phyloP scores from a whole-genome alignment of 768 basidiomycete species.

The Lyophyllum shimeji region DNA sequence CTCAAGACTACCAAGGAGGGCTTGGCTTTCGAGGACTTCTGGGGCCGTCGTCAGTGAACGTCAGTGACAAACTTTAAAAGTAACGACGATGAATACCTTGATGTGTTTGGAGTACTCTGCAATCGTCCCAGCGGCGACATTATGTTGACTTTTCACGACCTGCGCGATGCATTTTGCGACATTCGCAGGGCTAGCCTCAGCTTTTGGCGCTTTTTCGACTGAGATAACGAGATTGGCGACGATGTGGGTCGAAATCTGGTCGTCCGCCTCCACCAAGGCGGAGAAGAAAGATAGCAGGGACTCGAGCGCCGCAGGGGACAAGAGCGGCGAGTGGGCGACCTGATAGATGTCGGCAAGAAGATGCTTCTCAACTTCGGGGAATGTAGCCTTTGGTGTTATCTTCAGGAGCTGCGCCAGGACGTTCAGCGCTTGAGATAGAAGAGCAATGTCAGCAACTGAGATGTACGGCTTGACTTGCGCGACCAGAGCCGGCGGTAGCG shows the following conservation, averaged over 20 bases:
- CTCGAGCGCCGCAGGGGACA: slow-evolving; percentile 78
- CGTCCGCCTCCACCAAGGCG: slow-evolving; percentile 80
- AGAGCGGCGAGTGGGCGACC: slow-evolving; percentile 76
- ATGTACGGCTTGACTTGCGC: slow-evolving; percentile 77
- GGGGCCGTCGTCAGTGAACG: background rate
- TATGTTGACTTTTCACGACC: slow-evolving; percentile 69
- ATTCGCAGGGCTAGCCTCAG: slow-evolving; percentile 60
- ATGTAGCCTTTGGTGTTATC: slow-evolving; percentile 62
- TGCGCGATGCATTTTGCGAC: slow-evolving; percentile 86
- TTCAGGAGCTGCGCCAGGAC: slow-evolving; percentile 70
- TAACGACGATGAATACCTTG: slow-evolving; percentile 47
- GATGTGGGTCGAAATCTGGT: slow-evolving; percentile 78
- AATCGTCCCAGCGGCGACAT: slow-evolving; percentile 79
- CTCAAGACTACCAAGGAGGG: slow-evolving; percentile 75
- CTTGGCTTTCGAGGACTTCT: slow-evolving; percentile 62
- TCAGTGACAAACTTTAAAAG: background rate
- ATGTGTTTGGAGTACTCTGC: slow-evolving; percentile 82
- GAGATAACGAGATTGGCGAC: slow-evolving; percentile 72
- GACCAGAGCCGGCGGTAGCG: slow-evolving; percentile 63
- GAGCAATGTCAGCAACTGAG: slow-evolving; percentile 71
- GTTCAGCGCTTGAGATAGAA: slow-evolving; percentile 70
- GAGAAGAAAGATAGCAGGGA: slow-evolving; percentile 81
- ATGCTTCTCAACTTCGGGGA: slow-evolving; percentile 75
- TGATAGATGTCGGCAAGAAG: slow-evolving; percentile 63
- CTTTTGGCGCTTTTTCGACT: slow-evolving; percentile 62